Evolutionary conservation across 371 early-diverging fungal genomes (phyloP), one percentile per base, ranked within the genome.

Genomic region (Neoconidiobolus thromboides): DNA sequence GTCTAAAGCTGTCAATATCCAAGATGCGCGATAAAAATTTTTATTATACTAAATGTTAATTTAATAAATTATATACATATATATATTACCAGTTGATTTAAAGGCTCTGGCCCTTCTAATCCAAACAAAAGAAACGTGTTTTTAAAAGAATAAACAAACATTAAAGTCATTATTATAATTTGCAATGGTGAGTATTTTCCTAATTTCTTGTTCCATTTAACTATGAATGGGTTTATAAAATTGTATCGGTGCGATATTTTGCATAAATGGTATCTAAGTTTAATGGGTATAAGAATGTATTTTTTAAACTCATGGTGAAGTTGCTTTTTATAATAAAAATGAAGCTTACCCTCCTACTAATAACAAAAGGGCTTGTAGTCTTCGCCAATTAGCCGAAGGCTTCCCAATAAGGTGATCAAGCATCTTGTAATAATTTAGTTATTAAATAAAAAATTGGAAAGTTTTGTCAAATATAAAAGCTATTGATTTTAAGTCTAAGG

Each of bases 21-120:
- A 93, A 0, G 93, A 83, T 1, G 91, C 92, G 26, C 97, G 81
- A 65, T 87, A 95, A 69, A 85, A 96, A 68, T 82, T 88, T 5
- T 85, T 79, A 48, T 83, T 89, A 75, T 96, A 96, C 77, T 92
- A 76, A 44, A 52, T 14, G 46, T 64, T 7, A 48, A 53, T 4
- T 40, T 64, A 64, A 36, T 36, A 48, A 9, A 48, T 3, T n/a
- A 0, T 49, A 62, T 15, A 26, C 43, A 43, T 4, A 41, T 26
- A 12, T 10, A 26, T 9, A 10, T 55, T 49, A 56, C 55, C 56
- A 66, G 10, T 1, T 43, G 38, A 37, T 43, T 42, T 26, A 55
- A 49, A n/a, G 60, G 63, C 12, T 60, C 61, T 42, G 49, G 55
- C 48, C 51, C 60, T 41, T 40, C 57, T 44, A 57, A 57, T 14